Evolutionary conservation across 2,329 filamentous ascomycete genomes (phyloP).

Genomic region (Neopestalotiopsis clavispora): DNA sequence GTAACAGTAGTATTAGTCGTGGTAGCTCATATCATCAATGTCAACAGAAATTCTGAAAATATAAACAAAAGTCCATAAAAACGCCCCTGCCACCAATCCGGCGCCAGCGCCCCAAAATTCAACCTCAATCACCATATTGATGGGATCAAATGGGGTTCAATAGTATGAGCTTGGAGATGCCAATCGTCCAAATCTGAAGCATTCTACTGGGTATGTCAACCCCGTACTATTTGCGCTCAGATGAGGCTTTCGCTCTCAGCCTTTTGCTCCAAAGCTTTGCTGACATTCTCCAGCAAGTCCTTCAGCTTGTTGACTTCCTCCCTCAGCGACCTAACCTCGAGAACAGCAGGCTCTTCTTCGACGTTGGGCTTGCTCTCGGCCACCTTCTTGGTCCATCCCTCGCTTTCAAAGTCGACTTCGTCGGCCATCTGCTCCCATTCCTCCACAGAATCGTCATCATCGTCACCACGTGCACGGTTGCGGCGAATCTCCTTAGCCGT

Average conservation of each 20-base stretch:
- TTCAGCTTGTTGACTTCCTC: slow-evolving; percentile 64
- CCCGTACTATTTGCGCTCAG: background rate
- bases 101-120: background rate
- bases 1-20: no score
- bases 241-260: slow-evolving; percentile 24
- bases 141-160: background rate
- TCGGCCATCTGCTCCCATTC: slow-evolving; percentile 88
- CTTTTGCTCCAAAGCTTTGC: slow-evolving; percentile 25
- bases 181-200: no score
- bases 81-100: background rate
- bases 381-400: slow-evolving; percentile 86
- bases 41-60: background rate
- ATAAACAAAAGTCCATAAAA: background rate
- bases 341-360: slow-evolving; percentile 75
- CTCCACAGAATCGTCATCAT: slow-evolving; percentile 85
- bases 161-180: no score
- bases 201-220: background rate
- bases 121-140: background rate
- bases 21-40: background rate
- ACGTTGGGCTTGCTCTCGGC: slow-evolving; percentile 79
- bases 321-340: slow-evolving; percentile 67
- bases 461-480: slow-evolving; percentile 81
- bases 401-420: slow-evolving; percentile 78
- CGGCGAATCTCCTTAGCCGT: slow-evolving; percentile 69
- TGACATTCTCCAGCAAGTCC: slow-evolving; percentile 43